phyloP scores from a whole-genome alignment of 805 yeast genomes.

The Zygotorulaspora florentina region DNA sequence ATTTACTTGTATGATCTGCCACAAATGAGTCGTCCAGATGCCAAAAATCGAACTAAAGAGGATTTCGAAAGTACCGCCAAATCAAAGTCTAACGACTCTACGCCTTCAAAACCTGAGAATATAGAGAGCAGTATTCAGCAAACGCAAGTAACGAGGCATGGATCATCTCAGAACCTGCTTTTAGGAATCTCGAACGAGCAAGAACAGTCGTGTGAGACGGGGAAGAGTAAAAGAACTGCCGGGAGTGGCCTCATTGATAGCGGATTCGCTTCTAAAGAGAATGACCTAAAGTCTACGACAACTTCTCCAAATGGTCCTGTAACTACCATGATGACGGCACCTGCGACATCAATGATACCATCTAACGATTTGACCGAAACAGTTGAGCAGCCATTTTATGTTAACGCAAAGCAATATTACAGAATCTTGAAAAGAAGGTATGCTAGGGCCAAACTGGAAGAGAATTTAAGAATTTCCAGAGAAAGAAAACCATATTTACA shows the following conservation, averaged over 20 bases:
- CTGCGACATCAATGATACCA: not conserved
- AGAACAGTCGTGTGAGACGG: too few species aligned
- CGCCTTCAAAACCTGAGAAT: too few species aligned
- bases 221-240: too few species aligned
- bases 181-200: too few species aligned
- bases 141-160: too few species aligned
- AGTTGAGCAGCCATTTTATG: conserved; percentile 89
- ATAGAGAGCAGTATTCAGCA: too few species aligned
- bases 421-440: conserved; percentile 88
- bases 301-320: not conserved
- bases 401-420: conserved; percentile 96
- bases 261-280: not conserved
- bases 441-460: conserved; percentile 91
- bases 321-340: not conserved
- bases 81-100: too few species aligned
- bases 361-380: conserved; percentile 20
- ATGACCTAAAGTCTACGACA: not conserved
- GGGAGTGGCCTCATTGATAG: too few species aligned
- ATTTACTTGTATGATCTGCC: conserved; percentile 23
- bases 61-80: too few species aligned
- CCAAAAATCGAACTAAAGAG: not conserved
- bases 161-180: too few species aligned
- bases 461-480: conserved; percentile 76
- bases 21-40: conserved; percentile 4
- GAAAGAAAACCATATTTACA: conserved; percentile 92